Percentiles rank a stretch among this genome's conserved stretches.
phyloP scores from a whole-genome alignment of 148 eudicot genomes.

The Camellia lanceoleosa region DNA sequence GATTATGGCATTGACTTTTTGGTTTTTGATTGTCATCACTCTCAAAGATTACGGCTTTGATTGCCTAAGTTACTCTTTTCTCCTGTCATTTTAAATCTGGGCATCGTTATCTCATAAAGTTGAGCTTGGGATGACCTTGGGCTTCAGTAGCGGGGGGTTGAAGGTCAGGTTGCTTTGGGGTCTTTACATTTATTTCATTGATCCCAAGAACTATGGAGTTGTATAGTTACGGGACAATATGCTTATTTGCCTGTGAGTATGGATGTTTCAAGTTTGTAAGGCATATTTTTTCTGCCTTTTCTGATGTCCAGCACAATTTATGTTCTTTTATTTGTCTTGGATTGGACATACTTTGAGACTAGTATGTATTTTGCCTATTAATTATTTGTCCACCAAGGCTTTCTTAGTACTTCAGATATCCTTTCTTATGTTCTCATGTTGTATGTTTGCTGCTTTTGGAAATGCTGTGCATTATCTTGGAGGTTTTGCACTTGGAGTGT shows the following conservation, averaged over 20 bases:
- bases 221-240: neutral
- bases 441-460: conserved; percentile 1
- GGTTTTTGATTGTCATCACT: neutral
- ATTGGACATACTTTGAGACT: neutral
- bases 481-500: neutral
- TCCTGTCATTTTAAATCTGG: neutral
- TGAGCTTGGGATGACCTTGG: neutral
- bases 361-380: neutral
- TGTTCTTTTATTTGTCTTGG: neutral
- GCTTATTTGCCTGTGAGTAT: neutral
- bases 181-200: conserved; percentile 5
- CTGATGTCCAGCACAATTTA: neutral
- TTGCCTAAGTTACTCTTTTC: neutral
- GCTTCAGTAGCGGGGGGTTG: neutral
- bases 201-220: neutral
- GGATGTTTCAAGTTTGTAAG: neutral
- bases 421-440: neutral
- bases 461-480: neutral
- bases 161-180: neutral
- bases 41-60: neutral
- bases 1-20: neutral
- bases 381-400: neutral
- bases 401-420: neutral
- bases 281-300: conserved; percentile 3
- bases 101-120: neutral